Evolutionary conservation across 257 asterid genomes (phyloP), one percentile per base, ranked within the genome.

Genomic region (Lantana camara): DNA sequence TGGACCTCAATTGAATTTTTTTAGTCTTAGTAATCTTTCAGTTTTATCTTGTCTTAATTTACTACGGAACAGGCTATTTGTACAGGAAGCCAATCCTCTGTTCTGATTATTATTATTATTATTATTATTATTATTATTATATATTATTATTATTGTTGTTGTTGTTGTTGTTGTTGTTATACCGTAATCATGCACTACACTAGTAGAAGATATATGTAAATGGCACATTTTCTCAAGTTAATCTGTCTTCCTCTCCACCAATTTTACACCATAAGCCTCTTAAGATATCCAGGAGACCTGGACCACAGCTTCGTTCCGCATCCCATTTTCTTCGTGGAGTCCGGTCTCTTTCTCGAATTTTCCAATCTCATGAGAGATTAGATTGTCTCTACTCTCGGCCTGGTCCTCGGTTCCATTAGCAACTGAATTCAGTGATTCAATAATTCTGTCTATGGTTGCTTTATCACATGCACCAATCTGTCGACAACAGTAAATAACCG

Each of bases 381-480:
- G 66, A 46, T 78, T 80, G 50, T 68, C 73, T 57, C 63, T 61
- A 32, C 68, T 61, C 51, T 76, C 74, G n/a, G 73, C 85, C 11
- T 14, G 56, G 63, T 54, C 67, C 38, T 76, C 84, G 29, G 76
- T 75, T 67, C 87, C 73, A 70, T 72, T 68, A 66, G 91, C 91
- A 70, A 90, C 84, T 55, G 91, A 79, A 40, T 85, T 85, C 68
- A 93, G 77, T 50, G 95, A 83, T 67, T 90, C 94, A 0, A 87
- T 78, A 17, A 87, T 88, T 71, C 73, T 85, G 60, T 81, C 93
- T 6, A 93, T 81, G 50, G 77, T 80, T 10, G 72, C 76, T 71
- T 83, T 75, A 71, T 93, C 91, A 71, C 84, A 87, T 55, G 98
- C 97, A 56, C 96, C 95, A 71, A 93, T 85, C 97, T 92, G 80